These are phyloP conservation scores for Cyphellophora europaea DNA, from an alignment of 2,329 filamentous ascomycete species.

Conservation along the genomic window DNA sequence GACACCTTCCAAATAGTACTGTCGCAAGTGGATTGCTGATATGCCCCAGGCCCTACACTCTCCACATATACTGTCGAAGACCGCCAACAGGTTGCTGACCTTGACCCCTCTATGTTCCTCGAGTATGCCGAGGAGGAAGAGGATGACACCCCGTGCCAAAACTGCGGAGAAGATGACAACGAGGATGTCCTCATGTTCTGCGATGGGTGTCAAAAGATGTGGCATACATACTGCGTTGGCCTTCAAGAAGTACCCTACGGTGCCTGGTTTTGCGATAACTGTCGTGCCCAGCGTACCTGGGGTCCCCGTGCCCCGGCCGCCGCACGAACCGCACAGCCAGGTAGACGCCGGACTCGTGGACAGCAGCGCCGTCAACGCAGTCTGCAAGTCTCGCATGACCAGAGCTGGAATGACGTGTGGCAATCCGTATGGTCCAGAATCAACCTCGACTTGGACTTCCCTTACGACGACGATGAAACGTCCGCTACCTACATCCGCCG, in stretches of 20 bases:
- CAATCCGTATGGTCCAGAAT: constrained; percentile 75
- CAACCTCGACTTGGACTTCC: constrained; percentile 73
- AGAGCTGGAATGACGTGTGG: constrained; percentile 73
- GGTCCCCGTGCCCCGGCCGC: constrained; percentile 27
- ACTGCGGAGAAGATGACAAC: constrained; percentile 73
- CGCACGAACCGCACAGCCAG: constrained; percentile 30
- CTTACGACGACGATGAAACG: constrained; percentile 66
- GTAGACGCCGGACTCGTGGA: constrained; percentile 36
- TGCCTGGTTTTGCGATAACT: constrained; percentile 87
- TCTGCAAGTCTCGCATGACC: constrained; percentile 32
- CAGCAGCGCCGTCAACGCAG: constrained; percentile 33
- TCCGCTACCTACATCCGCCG: constrained; percentile 47
- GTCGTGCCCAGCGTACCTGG: constrained; percentile 42
- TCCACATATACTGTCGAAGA: constrained; percentile 49
- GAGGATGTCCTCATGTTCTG: constrained; percentile 82
- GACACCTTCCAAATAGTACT: too few relatives aligned
- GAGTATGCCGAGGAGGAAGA: constrained; percentile 60
- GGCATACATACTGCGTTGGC: constrained; percentile 86
- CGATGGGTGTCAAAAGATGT: constrained; percentile 80
- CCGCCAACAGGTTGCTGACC: constrained; percentile 67
- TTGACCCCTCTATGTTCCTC: constrained; percentile 67
- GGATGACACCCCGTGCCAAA: constrained; percentile 63
- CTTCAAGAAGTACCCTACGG: constrained; percentile 66
- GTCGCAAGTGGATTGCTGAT: neutral
- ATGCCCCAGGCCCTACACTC: constrained; percentile 42